These are phyloP conservation scores for Blastocystis sp. DNA, from an alignment of 352 stramenopile genomes.

Conservation along the genomic window DNA sequence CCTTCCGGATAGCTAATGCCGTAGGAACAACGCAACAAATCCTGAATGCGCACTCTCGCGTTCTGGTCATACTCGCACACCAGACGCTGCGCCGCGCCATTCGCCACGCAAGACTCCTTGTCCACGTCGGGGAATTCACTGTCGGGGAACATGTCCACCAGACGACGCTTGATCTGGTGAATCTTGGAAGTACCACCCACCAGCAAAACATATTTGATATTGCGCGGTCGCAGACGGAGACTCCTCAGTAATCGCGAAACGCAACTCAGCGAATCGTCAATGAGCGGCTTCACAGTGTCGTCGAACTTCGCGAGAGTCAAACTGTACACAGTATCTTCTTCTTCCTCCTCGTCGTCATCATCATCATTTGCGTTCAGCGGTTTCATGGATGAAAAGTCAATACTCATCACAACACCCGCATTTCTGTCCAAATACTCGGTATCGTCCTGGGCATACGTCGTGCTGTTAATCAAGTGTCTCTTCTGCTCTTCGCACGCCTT, in stretches of 20 bases:
- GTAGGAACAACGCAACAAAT: slow-evolving; percentile 10
- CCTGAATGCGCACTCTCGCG: not conserved
- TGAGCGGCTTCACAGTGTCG: not conserved
- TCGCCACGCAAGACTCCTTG: slow-evolving; percentile 15
- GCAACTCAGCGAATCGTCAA: slow-evolving; percentile 14
- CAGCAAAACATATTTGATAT: slow-evolving; percentile 34
- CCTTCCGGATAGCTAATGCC: not conserved
- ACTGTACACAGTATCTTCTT: too few species aligned
- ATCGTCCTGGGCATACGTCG: not conserved
- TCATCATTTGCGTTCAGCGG: not conserved
- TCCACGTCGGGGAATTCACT: slow-evolving; percentile 36
- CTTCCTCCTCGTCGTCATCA: not conserved
- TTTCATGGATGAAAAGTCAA: slow-evolving; percentile 8
- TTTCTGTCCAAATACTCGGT: not conserved
- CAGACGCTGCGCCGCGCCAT: not conserved
- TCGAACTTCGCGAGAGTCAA: not conserved
- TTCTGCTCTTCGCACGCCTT: slow-evolving; percentile 24
- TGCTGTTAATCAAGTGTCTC: not conserved
- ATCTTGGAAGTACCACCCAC: slow-evolving; percentile 22
- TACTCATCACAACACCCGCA: not conserved
- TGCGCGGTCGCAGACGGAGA: not conserved
- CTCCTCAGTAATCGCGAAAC: not conserved
- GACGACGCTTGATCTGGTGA: not conserved
- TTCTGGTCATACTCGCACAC: not conserved
- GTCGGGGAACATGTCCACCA: not conserved